Conservation (phyloP, 1,284 basidiomycete genomes). For the Neolentinus lepideus region DNA sequence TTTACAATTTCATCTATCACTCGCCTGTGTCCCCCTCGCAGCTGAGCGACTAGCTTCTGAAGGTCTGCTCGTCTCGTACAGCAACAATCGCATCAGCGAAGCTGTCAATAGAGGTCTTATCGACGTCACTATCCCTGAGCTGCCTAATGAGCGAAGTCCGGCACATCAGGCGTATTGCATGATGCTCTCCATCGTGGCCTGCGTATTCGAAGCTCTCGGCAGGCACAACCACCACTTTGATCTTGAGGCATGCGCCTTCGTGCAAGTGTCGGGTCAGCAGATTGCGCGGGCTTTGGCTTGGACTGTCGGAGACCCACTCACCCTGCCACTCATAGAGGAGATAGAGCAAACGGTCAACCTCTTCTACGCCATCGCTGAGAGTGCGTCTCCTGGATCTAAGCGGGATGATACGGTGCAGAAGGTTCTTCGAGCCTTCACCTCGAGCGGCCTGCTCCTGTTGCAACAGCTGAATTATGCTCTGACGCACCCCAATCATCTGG, state of each 20-base stretch:
- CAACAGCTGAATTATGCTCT: slow-evolving; percentile 87
- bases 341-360: slow-evolving; percentile 72
- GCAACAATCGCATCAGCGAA: slow-evolving; percentile 73
- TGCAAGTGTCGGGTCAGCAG: slow-evolving; percentile 81
- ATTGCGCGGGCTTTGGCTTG: slow-evolving; percentile 72
- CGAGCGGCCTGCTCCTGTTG: slow-evolving; percentile 64
- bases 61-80: slow-evolving; percentile 77
- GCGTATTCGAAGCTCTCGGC: slow-evolving; percentile 61
- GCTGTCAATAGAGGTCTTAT: slow-evolving; percentile 72
- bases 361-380: slow-evolving; percentile 65
- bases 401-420: slow-evolving; percentile 45
- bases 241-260: slow-evolving; percentile 78
- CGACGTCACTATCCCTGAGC: slow-evolving; percentile 58
- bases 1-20: slow-evolving; percentile 78
- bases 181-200: slow-evolving; percentile 78
- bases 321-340: slow-evolving; percentile 70
- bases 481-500: slow-evolving; percentile 84
- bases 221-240: slow-evolving; percentile 79
- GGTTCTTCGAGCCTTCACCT: slow-evolving; percentile 61
- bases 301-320: slow-evolving; percentile 72
- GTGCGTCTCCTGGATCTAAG: slow-evolving; percentile 31
- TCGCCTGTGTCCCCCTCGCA: slow-evolving; percentile 71
- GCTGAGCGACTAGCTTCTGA: slow-evolving; percentile 85
- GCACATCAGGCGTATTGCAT: slow-evolving; percentile 79
- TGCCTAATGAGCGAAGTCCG: slow-evolving; percentile 68